Percentiles rank a stretch among this genome's conserved stretches.
Conservation (phyloP, 768 basidiomycete genomes). For the Tremella fuciformis region DNA sequence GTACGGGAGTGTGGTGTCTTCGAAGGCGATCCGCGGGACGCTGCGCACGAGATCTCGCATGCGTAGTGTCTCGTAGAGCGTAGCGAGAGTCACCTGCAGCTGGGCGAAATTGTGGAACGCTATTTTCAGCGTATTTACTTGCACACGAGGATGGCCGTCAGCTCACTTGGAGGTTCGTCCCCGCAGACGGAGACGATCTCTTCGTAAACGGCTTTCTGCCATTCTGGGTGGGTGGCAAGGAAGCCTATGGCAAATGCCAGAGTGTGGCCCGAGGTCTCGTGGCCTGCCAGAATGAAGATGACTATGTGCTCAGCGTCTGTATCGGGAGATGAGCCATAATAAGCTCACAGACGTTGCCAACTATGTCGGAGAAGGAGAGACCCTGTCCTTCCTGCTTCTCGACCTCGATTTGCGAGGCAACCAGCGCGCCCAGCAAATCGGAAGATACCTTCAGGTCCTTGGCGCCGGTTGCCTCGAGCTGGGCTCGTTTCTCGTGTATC, state of each 20-base stretch:
- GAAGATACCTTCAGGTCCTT: conserved; percentile 5
- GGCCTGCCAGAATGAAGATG: conserved; percentile 38
- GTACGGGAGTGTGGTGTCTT: conserved; percentile 27
- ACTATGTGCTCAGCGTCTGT: conserved; percentile 13
- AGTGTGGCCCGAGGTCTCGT: conserved; percentile 44
- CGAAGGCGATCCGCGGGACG: conserved; percentile 17
- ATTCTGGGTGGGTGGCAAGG: conserved; percentile 43
- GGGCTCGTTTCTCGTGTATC: conserved; percentile 12
- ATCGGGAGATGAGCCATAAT: background rate
- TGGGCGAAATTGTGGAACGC: conserved; percentile 25
- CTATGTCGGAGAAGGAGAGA: conserved; percentile 32
- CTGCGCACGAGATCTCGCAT: conserved; percentile 30
- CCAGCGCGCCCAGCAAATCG: conserved; percentile 31
- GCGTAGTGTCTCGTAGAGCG: conserved; percentile 28
- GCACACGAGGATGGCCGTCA: background rate
- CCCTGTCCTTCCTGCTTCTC: conserved; percentile 19
- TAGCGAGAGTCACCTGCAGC: conserved; percentile 20
- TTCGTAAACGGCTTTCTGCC: conserved; percentile 39
- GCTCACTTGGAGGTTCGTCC: conserved; percentile 23
- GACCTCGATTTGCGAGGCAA: conserved; percentile 28
- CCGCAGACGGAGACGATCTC: conserved; percentile 32
- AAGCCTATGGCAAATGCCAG: conserved; percentile 40
- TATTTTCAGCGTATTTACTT: conserved; percentile 1
- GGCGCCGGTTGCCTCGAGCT: conserved; percentile 7
- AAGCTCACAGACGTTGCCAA: conserved; percentile 36